Evolutionary conservation across 768 basidiomycete species (phyloP), one percentile per base, ranked within the genome.

Genomic region (Rhizopogon rudus): DNA sequence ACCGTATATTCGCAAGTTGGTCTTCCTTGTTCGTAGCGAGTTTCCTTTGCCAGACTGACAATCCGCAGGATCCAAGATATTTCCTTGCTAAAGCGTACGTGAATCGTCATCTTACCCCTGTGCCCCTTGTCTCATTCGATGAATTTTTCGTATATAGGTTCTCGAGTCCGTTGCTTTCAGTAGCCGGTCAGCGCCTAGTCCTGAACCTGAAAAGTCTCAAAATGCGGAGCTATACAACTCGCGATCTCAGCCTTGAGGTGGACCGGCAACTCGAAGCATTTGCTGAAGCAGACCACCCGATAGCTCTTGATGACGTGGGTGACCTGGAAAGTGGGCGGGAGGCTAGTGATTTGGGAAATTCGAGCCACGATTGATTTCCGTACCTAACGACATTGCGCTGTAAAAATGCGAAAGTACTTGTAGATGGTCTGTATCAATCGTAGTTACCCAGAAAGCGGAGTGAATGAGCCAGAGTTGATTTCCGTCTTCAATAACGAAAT

Each of bases 101-200:
- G 14, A 1, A 33, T 49, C 16, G 22, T 50, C 10, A 14, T 57
- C 33, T 25, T 29, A 29, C n/a, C 42, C 31, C 10, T 33, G 10
- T 33, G 8, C 31, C 49, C 41, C 5, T 33, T 16, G 1, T 22
- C 16, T 6, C 25, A 20, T 17, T 17, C 10, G 12, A 46, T 60
- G 14, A 51, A 41, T 48, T 5, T 25, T 16, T n/a, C n/a, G 14
- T 3, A 16, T 33, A 14, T 43, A 61, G 60, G 13, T 46, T 59
- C 13, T 44, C 53, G 10, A n/a, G 56, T 31, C 58, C 58, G n/a
- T 12, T 61, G 22, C 44, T 60, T 61, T 70, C 20, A 42, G 49
- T 54, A 52, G 54, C 56, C 48, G 67, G 53, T 49, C 68, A 56
- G 55, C 69, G 60, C 45, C 65, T 61, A 50, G 63, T 60, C 35